phyloP scores from a whole-genome alignment of 108 stramenopile species.

The Skeletonema costatum region DNA sequence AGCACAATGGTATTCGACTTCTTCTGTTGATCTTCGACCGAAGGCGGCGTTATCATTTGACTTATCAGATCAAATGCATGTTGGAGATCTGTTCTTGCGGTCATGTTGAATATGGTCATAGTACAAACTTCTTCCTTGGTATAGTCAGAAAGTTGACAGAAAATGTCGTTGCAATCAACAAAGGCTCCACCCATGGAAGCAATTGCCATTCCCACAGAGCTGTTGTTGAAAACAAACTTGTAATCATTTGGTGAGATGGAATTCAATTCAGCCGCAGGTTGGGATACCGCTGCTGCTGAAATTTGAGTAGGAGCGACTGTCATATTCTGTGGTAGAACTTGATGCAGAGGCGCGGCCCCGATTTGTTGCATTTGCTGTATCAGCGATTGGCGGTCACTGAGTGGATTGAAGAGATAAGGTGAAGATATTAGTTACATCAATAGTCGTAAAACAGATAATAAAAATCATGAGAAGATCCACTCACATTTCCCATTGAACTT shows the following conservation, averaged over 20 bases:
- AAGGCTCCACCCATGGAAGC: constrained; percentile 91
- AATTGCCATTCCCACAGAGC: constrained; percentile 86
- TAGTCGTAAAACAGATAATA: not conserved
- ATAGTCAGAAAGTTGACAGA: constrained; percentile 73
- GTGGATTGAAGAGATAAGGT: not conserved
- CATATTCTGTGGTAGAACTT: not conserved
- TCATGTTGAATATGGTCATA: constrained; percentile 91
- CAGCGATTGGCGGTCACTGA: constrained; percentile 49
- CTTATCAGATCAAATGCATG: constrained; percentile 88
- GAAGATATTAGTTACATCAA: not conserved
- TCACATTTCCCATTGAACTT: constrained; percentile 85
- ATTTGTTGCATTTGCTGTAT: constrained; percentile 86
- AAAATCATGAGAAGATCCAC: not conserved
- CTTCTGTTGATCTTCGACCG: constrained; percentile 22
- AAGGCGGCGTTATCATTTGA: constrained; percentile 81
- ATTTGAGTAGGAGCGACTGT: not conserved
- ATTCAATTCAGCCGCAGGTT: not conserved
- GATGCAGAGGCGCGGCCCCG: constrained; percentile 40
- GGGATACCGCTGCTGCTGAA: not conserved
- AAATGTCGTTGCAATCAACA: constrained; percentile 86
- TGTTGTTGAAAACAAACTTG: constrained; percentile 78
- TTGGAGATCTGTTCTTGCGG: constrained; percentile 75
- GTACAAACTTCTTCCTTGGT: constrained; percentile 81
- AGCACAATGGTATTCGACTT: constrained; percentile 37
- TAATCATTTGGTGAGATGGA: constrained; percentile 68